These are phyloP conservation scores for Tolypocladium sp. DNA, from an alignment of 2,329 filamentous ascomycete species.

Conservation along the genomic window DNA sequence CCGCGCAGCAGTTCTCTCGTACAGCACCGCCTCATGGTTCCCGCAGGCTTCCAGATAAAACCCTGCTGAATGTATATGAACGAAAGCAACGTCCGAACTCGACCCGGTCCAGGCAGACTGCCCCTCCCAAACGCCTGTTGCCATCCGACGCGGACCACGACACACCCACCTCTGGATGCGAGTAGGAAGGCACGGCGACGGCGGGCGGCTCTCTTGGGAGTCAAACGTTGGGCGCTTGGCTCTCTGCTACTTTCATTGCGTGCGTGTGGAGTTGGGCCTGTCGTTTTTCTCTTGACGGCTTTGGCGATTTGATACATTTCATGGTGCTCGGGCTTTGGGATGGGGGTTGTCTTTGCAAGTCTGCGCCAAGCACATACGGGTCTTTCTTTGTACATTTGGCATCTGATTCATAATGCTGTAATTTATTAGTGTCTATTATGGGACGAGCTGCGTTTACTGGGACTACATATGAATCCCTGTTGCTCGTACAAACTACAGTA, in stretches of 20 bases:
- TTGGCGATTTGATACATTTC: neutral
- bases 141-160: neutral
- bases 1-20: neutral
- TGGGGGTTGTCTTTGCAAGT: conserved; percentile 13
- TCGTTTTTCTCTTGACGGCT: neutral
- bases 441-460: neutral
- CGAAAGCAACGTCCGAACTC: conserved; percentile 8
- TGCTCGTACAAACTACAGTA: neutral
- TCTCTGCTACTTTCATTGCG: neutral
- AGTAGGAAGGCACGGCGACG: neutral
- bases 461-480: neutral
- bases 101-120: conserved; percentile 10
- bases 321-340: conserved; percentile 2
- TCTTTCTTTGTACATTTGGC: conserved; percentile 20
- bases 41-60: neutral
- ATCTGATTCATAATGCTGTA: conserved; percentile 35
- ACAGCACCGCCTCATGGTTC: neutral
- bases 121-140: neutral
- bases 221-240: neutral
- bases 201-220: neutral
- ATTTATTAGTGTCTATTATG: conserved; percentile 33
- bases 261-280: conserved; percentile 2
- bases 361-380: conserved; percentile 12
- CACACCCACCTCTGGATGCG: neutral
- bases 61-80: conserved; percentile 19